Evolutionary conservation across 2,329 filamentous ascomycete species (phyloP).

Genomic region (Claviceps pusilla): DNA sequence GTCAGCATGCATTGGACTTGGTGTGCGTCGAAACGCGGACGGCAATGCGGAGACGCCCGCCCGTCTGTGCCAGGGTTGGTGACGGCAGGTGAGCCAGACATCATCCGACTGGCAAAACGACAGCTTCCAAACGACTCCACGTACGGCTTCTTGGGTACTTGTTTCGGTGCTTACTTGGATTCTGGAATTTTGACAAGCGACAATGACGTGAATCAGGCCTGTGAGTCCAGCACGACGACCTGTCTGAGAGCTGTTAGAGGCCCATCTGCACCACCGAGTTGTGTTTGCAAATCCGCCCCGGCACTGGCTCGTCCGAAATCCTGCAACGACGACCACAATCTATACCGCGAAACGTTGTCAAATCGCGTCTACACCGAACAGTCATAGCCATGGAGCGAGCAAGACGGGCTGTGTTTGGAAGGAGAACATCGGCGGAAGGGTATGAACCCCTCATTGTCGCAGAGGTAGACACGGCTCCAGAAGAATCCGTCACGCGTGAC

Average conservation of each 20-base stretch:
- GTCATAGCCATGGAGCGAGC: constrained; percentile 13
- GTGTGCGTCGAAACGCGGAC: too few species aligned
- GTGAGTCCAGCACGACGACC: neutral
- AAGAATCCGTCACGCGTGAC: constrained; percentile 15
- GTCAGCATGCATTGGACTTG: neutral
- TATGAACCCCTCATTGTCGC: constrained; percentile 19
- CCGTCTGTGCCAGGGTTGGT: too few species aligned
- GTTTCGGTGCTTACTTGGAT: too few species aligned
- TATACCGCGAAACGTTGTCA: neutral
- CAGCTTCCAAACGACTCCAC: too few species aligned
- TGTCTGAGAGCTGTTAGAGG: neutral
- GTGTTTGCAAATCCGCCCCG: neutral
- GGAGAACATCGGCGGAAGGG: constrained; percentile 9
- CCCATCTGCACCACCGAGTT: neutral
- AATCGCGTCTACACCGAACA: neutral
- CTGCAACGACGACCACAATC: neutral
- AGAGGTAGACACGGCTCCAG: constrained; percentile 14
- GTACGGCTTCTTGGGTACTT: too few species aligned
- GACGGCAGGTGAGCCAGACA: neutral
- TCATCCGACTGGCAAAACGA: too few species aligned
- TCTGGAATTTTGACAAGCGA: neutral
- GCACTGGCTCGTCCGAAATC: neutral
- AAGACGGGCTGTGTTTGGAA: constrained; percentile 8
- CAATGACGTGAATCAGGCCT: neutral
- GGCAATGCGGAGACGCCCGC: too few species aligned